These are phyloP conservation scores for Aquilaria malaccensis DNA, from an alignment of 345 rosid species.

Conservation along the genomic window DNA sequence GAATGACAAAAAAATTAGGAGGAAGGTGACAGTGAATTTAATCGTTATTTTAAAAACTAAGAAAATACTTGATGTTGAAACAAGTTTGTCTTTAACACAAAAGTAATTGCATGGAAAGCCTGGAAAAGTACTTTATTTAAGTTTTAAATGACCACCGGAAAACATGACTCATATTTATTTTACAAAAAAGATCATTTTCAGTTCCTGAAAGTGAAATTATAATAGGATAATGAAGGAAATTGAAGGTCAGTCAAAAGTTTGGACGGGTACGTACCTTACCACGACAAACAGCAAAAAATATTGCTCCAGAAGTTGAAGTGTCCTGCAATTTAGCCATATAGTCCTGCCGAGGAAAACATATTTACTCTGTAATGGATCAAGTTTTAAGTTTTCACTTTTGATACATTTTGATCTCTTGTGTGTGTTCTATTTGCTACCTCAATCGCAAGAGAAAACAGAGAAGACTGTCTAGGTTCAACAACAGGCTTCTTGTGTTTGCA, in stretches of 20 bases:
- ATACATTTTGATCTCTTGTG: constrained; percentile 11
- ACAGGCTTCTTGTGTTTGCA: constrained; percentile 89
- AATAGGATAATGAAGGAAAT: too few species aligned
- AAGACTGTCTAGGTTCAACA: constrained; percentile 87
- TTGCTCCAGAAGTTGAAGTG: constrained; percentile 63
- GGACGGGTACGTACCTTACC: constrained; percentile 64
- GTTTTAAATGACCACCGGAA: too few species aligned
- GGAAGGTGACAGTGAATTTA: too few species aligned
- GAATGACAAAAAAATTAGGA: too few species aligned
- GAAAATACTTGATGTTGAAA: too few species aligned
- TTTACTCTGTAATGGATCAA: constrained; percentile 2
- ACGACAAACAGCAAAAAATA: constrained; percentile 97
- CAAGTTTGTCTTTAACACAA: too few species aligned
- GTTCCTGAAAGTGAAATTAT: too few species aligned
- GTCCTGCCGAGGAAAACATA: constrained; percentile 41
- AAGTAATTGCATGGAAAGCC: too few species aligned
- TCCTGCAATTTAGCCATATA: constrained; percentile 80
- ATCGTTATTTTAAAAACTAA: too few species aligned
- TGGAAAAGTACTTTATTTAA: too few species aligned
- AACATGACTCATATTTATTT: too few species aligned
- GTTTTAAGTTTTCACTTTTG: constrained; percentile 8
- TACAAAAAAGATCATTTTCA: too few species aligned
- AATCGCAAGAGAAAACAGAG: constrained; percentile 67
- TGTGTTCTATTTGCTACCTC: constrained; percentile 36
- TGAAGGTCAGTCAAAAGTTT: neutral